Evolutionary conservation across 2,329 filamentous ascomycete species (phyloP).

Genomic region (Mollisia scopiformis): DNA sequence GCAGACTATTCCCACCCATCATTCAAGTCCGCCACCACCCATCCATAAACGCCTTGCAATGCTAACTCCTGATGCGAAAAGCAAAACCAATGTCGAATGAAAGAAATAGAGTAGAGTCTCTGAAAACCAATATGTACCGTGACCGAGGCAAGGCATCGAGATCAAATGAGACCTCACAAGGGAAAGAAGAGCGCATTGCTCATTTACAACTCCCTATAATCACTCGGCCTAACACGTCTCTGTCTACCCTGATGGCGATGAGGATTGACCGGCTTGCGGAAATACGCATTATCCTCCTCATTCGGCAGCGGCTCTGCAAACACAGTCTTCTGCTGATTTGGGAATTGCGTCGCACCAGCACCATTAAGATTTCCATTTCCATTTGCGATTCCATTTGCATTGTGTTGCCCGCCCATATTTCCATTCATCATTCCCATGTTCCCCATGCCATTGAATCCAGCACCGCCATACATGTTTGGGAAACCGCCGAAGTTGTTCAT

Average conservation of each 20-base stretch:
- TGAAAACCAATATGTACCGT: not conserved
- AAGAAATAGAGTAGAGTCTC: not conserved
- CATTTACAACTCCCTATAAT: conserved; percentile 78
- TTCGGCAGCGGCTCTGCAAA: conserved; percentile 57
- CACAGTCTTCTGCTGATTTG: conserved; percentile 56
- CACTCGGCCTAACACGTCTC: conserved; percentile 79
- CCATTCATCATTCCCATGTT: conserved; percentile 34
- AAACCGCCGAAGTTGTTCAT: conserved; percentile 40
- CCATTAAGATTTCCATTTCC: conserved; percentile 16
- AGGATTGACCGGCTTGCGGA: conserved; percentile 93
- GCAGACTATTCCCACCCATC: not conserved
- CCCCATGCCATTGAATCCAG: conserved; percentile 37
- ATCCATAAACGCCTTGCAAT: conserved; percentile 1
- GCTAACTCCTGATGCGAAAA: not conserved
- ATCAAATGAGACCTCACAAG: not conserved
- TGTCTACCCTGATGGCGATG: conserved; percentile 85
- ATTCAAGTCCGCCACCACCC: not conserved
- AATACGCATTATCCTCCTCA: conserved; percentile 88
- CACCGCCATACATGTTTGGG: conserved; percentile 40
- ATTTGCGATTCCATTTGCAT: not conserved
- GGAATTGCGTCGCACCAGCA: conserved; percentile 43
- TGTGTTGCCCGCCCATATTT: conserved; percentile 3
- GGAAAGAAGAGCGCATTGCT: not conserved
- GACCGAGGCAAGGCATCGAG: not conserved
- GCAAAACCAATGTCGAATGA: not conserved